Conservation (phyloP, 2,329 filamentous ascomycete species). For the Alternaria gansuensis region DNA sequence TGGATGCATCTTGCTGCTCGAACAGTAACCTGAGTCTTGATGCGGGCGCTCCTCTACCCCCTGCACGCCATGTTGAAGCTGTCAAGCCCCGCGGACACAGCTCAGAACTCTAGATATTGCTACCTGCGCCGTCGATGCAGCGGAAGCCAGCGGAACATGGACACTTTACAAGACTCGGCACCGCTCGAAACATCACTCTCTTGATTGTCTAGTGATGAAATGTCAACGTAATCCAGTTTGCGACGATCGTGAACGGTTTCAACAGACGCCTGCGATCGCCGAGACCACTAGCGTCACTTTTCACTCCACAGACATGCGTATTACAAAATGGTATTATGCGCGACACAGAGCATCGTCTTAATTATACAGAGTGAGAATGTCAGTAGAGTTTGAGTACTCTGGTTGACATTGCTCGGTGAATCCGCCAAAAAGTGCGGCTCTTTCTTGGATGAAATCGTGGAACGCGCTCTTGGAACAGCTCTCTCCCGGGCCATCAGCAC, state of each 20-base stretch:
- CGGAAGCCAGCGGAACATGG: constrained; percentile 2
- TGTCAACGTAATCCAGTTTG: neutral
- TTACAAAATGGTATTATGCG: neutral
- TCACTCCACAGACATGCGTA: neutral
- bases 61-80: constrained; percentile 3
- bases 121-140: neutral
- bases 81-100: neutral
- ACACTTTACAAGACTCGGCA: neutral
- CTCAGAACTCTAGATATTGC: neutral
- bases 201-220: neutral
- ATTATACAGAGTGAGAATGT: constrained; percentile 44
- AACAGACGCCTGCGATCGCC: constrained; percentile 6
- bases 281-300: constrained; percentile 6
- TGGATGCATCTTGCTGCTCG: constrained; percentile 12
- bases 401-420: constrained; percentile 56
- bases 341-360: constrained; percentile 3
- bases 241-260: neutral
- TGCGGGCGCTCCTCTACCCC: neutral
- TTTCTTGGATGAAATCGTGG: constrained; percentile 53
- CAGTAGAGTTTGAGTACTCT: constrained; percentile 56
- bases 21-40: neutral
- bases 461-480: constrained; percentile 60
- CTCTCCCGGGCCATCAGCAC: constrained; percentile 61
- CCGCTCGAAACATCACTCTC: neutral
- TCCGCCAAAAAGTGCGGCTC: constrained; percentile 56